Percentiles rank a stretch among this genome's conserved stretches.
Evolutionary conservation across 768 basidiomycete species (phyloP).

Genomic region (Pleurotus ostreatus): DNA sequence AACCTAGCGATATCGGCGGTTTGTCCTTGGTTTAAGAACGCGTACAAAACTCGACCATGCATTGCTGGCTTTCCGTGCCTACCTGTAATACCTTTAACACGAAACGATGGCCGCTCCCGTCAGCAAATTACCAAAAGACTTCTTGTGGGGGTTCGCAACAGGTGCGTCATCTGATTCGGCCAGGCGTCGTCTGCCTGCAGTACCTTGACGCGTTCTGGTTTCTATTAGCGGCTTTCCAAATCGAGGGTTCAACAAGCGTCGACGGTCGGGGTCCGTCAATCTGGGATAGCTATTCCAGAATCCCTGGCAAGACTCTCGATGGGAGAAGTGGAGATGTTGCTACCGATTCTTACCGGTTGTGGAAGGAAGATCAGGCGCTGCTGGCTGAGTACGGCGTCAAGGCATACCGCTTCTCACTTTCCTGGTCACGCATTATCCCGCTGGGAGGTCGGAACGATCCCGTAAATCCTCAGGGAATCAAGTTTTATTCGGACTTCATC

Average conservation of each 20-base stretch:
- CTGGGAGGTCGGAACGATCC: conserved; percentile 71
- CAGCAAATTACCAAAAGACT: conserved; percentile 49
- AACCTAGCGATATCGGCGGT: conserved; percentile 39
- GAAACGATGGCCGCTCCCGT: conserved; percentile 26
- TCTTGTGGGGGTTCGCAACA: conserved; percentile 71
- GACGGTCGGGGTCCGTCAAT: conserved; percentile 66
- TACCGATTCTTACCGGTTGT: conserved; percentile 66
- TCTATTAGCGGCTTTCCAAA: conserved; percentile 60
- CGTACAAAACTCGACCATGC: conserved; percentile 16
- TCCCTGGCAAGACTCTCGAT: conserved; percentile 66
- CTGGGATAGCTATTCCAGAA: conserved; percentile 70
- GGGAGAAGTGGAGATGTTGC: conserved; percentile 66
- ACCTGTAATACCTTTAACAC: conserved; percentile 15
- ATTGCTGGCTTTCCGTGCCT: conserved; percentile 26
- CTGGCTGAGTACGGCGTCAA: conserved; percentile 63
- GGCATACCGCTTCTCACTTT: conserved; percentile 71
- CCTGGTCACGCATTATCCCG: conserved; percentile 76
- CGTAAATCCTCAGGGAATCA: conserved; percentile 64
- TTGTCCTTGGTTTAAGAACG: conserved; percentile 37
- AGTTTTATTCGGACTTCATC: conserved; percentile 68
- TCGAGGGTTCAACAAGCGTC: conserved; percentile 60
- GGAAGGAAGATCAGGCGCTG: conserved; percentile 64
- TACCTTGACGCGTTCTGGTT: background rate
- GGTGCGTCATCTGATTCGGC: conserved; percentile 33
- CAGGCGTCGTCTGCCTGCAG: conserved; percentile 1